Percentiles rank a stretch among this genome's conserved stretches.
Conservation (phyloP, 306 rosid genomes). For the Rubus idaeus region DNA sequence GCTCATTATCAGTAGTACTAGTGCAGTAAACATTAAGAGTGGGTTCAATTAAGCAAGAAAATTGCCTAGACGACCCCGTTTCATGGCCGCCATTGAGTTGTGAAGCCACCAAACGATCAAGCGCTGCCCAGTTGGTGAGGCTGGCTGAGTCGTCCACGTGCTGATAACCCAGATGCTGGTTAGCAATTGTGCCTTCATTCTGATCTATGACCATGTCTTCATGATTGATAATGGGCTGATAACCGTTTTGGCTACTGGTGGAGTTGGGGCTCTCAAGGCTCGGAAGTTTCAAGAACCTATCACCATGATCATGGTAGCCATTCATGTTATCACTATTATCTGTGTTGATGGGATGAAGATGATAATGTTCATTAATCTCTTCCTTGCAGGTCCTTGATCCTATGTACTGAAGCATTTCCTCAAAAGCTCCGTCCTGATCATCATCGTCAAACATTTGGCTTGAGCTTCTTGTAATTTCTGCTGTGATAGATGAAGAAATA, state of each 20-base stretch:
- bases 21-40: slow-evolving; percentile 20
- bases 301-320: slow-evolving; percentile 32
- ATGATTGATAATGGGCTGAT: slow-evolving; percentile 43
- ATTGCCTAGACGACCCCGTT: slow-evolving; percentile 44
- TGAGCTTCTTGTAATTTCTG: slow-evolving; percentile 39
- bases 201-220: slow-evolving; percentile 19
- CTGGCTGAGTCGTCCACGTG: slow-evolving; percentile 27
- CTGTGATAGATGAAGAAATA: slow-evolving; percentile 20
- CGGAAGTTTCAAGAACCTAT: slow-evolving; percentile 66
- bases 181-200: slow-evolving; percentile 3
- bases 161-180: slow-evolving; percentile 28
- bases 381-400: slow-evolving; percentile 60
- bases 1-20: slow-evolving; percentile 34
- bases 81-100: slow-evolving; percentile 63
- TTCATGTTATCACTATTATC: neutral
- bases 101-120: slow-evolving; percentile 83
- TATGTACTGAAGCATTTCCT: slow-evolving; percentile 71
- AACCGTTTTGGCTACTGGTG: slow-evolving; percentile 39
- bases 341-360: slow-evolving; percentile 28
- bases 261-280: slow-evolving; percentile 75
- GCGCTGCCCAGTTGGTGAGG: slow-evolving; percentile 64
- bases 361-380: slow-evolving; percentile 37
- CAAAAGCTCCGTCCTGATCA: slow-evolving; percentile 62
- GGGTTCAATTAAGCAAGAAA: slow-evolving; percentile 54
- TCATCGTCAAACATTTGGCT: slow-evolving; percentile 45